These are phyloP conservation scores for Chrysoporthe puriensis DNA, from an alignment of 2,329 filamentous ascomycete species.

Conservation along the genomic window DNA sequence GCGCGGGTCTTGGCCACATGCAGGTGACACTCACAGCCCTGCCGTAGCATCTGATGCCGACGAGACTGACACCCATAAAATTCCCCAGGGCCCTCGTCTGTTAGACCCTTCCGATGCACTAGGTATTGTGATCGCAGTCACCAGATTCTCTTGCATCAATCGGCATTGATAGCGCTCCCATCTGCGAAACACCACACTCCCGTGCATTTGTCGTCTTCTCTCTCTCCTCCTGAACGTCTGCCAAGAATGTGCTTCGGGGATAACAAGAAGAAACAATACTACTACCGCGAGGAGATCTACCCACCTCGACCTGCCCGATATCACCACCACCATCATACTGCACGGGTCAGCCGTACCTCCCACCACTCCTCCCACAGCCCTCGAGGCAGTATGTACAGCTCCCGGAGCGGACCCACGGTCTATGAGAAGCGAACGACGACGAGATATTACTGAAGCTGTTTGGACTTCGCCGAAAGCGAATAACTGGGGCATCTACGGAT, in stretches of 20 bases:
- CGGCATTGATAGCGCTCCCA: neutral
- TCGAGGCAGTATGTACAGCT: slow-evolving; percentile 9
- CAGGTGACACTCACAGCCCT: neutral
- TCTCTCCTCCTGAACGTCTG: neutral
- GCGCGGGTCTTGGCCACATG: neutral
- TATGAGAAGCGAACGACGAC: slow-evolving; percentile 9
- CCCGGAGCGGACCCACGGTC: slow-evolving; percentile 9
- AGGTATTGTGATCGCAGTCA: neutral
- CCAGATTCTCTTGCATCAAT: neutral
- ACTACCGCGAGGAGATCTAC: slow-evolving; percentile 12
- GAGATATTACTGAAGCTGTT: slow-evolving; percentile 6
- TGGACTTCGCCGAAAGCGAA: no score
- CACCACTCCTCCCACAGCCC: slow-evolving; percentile 1
- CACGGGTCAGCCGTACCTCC: slow-evolving; percentile 5
- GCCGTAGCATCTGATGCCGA: no score
- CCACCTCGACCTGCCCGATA: neutral
- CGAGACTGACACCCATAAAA: neutral
- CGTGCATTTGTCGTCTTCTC: neutral
- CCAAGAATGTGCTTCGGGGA: slow-evolving; percentile 14
- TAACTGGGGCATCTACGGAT: no score
- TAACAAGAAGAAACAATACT: slow-evolving; percentile 1
- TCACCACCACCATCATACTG: slow-evolving; percentile 6
- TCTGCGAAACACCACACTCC: neutral
- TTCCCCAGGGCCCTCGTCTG: neutral
- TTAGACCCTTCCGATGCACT: neutral